Percentiles rank a stretch among this genome's conserved stretches.
These are phyloP conservation scores for Chlamydomonas reinhardtii DNA, from an alignment of 163 green algal genomes.

Conservation along the genomic window DNA sequence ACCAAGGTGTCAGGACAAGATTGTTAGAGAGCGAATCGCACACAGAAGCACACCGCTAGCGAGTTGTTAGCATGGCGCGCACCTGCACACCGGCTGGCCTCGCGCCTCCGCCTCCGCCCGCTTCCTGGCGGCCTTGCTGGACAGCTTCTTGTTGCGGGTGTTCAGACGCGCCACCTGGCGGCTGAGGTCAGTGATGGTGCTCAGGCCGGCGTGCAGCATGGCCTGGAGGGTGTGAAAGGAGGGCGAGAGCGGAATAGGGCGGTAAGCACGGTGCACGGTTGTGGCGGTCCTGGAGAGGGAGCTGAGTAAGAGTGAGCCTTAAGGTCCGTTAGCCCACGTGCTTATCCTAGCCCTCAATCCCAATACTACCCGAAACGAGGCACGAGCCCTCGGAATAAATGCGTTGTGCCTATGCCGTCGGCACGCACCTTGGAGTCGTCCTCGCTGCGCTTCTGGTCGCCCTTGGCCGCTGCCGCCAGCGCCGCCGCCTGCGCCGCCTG, in stretches of 20 bases:
- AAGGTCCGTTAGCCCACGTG: too few species aligned
- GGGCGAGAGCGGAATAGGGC: not conserved
- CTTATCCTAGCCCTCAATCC: too few species aligned
- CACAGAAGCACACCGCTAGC: too few species aligned
- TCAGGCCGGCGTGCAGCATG: conserved; percentile 45
- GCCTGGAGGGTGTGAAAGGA: conserved; percentile 1
- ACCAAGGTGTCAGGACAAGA: too few species aligned
- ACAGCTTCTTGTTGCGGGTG: conserved; percentile 41
- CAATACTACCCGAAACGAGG: too few species aligned
- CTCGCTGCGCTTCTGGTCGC: conserved; percentile 16
- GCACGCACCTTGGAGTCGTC: conserved; percentile 31
- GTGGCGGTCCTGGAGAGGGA: too few species aligned
- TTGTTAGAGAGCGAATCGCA: too few species aligned
- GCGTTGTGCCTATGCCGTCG: too few species aligned
- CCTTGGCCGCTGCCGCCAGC: not conserved
- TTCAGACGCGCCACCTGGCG: conserved; percentile 14
- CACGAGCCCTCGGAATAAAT: too few species aligned
- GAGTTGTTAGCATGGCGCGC: too few species aligned
- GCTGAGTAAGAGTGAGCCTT: too few species aligned
- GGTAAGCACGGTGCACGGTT: too few species aligned
- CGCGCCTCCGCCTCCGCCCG: not conserved
- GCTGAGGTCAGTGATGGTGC: conserved; percentile 46
- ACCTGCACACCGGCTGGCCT: conserved; percentile 8
- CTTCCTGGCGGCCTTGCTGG: not conserved
- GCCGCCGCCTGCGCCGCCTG: conserved; percentile 32